Percentiles rank a stretch among this genome's conserved stretches.
These are phyloP conservation scores for Cyclotella atomus DNA, from an alignment of 108 stramenopile genomes.

Conservation along the genomic window DNA sequence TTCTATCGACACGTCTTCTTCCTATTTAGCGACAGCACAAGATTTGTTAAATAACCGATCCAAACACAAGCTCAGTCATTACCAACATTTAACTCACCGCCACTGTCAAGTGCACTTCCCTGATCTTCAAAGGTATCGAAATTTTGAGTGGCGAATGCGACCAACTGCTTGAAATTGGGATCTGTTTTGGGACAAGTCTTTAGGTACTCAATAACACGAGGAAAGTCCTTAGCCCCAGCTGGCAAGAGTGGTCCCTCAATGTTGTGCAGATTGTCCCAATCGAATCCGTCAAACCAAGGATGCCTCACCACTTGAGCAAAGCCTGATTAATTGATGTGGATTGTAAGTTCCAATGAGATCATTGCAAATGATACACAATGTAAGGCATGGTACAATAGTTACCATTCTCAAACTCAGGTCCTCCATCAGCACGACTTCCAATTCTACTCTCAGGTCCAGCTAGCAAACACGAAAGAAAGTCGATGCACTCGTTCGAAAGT, in stretches of 20 bases:
- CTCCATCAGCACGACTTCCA: slow-evolving; percentile 74
- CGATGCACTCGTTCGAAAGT: slow-evolving; percentile 84
- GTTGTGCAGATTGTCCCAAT: slow-evolving; percentile 78
- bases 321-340: slow-evolving; percentile 7
- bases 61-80: not conserved
- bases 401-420: slow-evolving; percentile 80
- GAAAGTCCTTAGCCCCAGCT: slow-evolving; percentile 78
- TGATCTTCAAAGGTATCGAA: slow-evolving; percentile 94
- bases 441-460: slow-evolving; percentile 87
- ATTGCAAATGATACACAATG: not conserved
- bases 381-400: not conserved
- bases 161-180: slow-evolving; percentile 81
- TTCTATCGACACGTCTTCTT: slow-evolving; percentile 56
- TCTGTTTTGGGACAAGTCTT: slow-evolving; percentile 89
- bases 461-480: slow-evolving; percentile 88
- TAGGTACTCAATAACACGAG: slow-evolving; percentile 80
- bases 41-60: not conserved
- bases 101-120: slow-evolving; percentile 72
- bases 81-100: slow-evolving; percentile 30
- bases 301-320: slow-evolving; percentile 89
- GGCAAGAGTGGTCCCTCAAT: slow-evolving; percentile 87
- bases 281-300: slow-evolving; percentile 89
- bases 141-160: slow-evolving; percentile 85
- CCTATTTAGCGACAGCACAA: slow-evolving; percentile 2
- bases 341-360: not conserved